Conservation (phyloP, 345 rosid species). For the Populus davidiana region DNA sequence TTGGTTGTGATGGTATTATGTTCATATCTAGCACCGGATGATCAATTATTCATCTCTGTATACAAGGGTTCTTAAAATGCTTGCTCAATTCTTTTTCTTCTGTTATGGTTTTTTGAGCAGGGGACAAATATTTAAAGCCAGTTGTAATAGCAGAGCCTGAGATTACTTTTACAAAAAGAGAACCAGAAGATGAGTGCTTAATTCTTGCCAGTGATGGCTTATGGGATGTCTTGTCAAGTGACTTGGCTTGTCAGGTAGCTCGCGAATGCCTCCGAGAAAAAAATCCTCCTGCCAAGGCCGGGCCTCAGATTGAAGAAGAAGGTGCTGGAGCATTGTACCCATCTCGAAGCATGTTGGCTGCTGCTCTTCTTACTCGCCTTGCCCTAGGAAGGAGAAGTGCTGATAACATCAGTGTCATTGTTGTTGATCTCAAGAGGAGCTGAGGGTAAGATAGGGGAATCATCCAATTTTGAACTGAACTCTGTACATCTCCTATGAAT, state of each 20-base stretch:
- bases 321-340: conserved; percentile 32
- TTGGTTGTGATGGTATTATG: not conserved
- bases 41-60: not conserved
- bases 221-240: conserved; percentile 71
- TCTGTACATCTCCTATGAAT: conserved; percentile 4
- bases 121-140: conserved; percentile 71
- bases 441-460: not conserved
- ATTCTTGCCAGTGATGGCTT: conserved; percentile 75
- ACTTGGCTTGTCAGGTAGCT: conserved; percentile 65
- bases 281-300: conserved; percentile 10
- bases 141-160: conserved; percentile 63
- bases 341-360: conserved; percentile 53
- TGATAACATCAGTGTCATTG: conserved; percentile 78
- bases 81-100: not conserved
- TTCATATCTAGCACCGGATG: not conserved
- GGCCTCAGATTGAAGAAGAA: conserved; percentile 26
- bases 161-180: conserved; percentile 47
- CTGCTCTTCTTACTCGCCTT: conserved; percentile 64
- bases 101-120: conserved; percentile 25
- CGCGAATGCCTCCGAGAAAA: conserved; percentile 47
- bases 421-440: conserved; percentile 55
- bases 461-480: conserved; percentile 7
- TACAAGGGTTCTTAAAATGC: not conserved
- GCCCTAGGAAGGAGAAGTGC: conserved; percentile 67
- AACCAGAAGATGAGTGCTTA: conserved; percentile 60